Conservation (phyloP, 768 basidiomycete species). For the Tremella yokohamensis region DNA sequence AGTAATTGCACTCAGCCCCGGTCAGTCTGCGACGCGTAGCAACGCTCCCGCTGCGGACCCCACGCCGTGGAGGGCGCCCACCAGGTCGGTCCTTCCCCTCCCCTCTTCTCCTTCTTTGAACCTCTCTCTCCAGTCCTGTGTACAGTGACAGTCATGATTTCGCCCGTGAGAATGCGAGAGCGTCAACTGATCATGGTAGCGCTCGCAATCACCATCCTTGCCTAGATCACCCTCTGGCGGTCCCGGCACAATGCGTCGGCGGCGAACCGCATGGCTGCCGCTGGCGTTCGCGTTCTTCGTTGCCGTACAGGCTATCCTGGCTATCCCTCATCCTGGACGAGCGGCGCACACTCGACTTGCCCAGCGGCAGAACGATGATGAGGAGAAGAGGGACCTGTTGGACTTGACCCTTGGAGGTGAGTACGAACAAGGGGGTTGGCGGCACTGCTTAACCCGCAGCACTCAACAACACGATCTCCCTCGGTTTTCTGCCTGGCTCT, state of each 20-base stretch:
- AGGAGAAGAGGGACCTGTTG: constrained; percentile 6
- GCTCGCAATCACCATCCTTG: too few species aligned
- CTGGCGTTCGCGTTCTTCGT: constrained; percentile 4
- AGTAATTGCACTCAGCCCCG: too few species aligned
- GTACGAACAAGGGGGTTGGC: neutral
- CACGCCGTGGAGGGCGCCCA: too few species aligned
- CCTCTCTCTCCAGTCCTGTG: too few species aligned
- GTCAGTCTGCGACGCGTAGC: too few species aligned
- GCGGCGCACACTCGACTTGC: constrained; percentile 2
- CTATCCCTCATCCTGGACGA: neutral
- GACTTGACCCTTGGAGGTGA: neutral
- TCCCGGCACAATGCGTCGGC: neutral
- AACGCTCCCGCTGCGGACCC: too few species aligned
- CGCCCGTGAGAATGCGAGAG: too few species aligned
- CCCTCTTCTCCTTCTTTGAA: too few species aligned
- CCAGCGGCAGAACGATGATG: neutral
- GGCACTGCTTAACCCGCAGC: neutral
- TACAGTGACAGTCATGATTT: too few species aligned
- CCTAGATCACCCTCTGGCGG: too few species aligned
- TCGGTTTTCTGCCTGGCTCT: neutral
- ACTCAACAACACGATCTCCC: neutral
- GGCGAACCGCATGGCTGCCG: neutral
- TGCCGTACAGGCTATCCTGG: neutral
- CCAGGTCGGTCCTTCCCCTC: too few species aligned
- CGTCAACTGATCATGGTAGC: too few species aligned